Conservation (phyloP, 768 basidiomycete species). For the Boletus tylopilopsis region DNA sequence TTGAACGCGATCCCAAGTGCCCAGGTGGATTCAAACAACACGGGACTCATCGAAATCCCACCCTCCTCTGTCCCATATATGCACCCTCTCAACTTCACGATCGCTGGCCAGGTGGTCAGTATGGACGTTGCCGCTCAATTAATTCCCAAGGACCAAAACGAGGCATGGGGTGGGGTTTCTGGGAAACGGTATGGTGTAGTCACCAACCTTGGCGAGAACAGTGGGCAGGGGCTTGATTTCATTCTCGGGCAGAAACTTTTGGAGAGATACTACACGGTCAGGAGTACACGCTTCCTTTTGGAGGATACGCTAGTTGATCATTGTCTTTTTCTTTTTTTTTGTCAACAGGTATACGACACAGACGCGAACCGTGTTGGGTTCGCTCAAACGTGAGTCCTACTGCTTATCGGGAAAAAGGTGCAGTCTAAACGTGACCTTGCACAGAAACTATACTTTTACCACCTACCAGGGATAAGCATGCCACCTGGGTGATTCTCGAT, state of each 20-base stretch:
- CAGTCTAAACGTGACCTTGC: neutral
- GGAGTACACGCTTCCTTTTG: neutral
- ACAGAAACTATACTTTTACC: slow-evolving; percentile 22
- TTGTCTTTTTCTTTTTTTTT: too few species aligned
- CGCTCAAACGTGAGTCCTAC: slow-evolving; percentile 21
- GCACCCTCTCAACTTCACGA: slow-evolving; percentile 13
- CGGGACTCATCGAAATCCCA: slow-evolving; percentile 18
- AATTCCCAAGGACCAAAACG: slow-evolving; percentile 15
- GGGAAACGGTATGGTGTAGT: slow-evolving; percentile 13
- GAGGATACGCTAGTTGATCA: neutral
- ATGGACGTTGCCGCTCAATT: slow-evolving; percentile 23
- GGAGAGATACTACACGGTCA: slow-evolving; percentile 8
- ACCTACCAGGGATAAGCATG: neutral
- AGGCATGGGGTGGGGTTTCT: slow-evolving; percentile 7
- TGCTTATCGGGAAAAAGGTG: neutral
- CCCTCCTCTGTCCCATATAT: slow-evolving; percentile 12
- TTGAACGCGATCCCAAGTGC: slow-evolving; percentile 15
- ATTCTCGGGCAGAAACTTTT: neutral
- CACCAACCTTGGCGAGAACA: neutral
- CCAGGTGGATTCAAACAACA: neutral
- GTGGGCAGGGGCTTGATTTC: neutral
- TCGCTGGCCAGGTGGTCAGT: slow-evolving; percentile 4
- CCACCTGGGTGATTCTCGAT: too few species aligned
- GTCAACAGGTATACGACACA: slow-evolving; percentile 18
- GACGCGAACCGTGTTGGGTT: slow-evolving; percentile 20